phyloP scores from a whole-genome alignment of 1,284 basidiomycete species.

The Marasmius oreades region DNA sequence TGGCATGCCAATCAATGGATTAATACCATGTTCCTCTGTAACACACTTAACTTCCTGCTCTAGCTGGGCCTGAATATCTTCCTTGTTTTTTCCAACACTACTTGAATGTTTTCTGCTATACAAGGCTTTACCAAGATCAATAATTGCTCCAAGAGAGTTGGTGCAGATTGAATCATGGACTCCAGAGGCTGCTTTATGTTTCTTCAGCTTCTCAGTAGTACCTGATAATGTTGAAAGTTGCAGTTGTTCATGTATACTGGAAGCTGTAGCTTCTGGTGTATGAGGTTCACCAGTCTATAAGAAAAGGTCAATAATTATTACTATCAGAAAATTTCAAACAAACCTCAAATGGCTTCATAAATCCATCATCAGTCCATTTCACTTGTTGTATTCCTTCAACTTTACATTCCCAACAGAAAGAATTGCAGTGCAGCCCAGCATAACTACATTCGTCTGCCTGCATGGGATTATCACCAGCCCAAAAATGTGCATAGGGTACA shows the following conservation, averaged over 20 bases:
- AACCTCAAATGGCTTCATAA: background rate
- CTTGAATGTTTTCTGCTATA: background rate
- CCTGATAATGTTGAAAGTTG: slow-evolving; percentile 17
- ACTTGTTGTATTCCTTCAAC: slow-evolving; percentile 19
- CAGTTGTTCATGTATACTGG: background rate
- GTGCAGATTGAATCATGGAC: slow-evolving; percentile 8
- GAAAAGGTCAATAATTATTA: slow-evolving; percentile 6
- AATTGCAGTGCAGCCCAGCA: slow-evolving; percentile 21
- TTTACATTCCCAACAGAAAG: slow-evolving; percentile 21
- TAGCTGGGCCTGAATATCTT: background rate
- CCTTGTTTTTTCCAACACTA: background rate
- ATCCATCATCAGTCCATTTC: slow-evolving; percentile 21
- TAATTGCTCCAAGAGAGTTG: slow-evolving; percentile 4
- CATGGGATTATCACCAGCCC: no score
- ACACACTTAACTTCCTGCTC: background rate
- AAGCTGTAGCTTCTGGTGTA: background rate
- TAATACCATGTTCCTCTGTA: background rate
- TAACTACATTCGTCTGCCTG: slow-evolving; percentile 29
- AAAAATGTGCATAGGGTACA: slow-evolving; percentile 10
- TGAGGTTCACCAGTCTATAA: background rate
- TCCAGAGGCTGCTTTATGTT: slow-evolving; percentile 26
- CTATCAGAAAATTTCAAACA: background rate
- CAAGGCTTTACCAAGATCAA: slow-evolving; percentile 15
- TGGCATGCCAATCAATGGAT: background rate
- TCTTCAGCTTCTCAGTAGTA: slow-evolving; percentile 25